Conservation (phyloP, 2,329 filamentous ascomycete genomes). For the Diaporthe vaccinii region DNA sequence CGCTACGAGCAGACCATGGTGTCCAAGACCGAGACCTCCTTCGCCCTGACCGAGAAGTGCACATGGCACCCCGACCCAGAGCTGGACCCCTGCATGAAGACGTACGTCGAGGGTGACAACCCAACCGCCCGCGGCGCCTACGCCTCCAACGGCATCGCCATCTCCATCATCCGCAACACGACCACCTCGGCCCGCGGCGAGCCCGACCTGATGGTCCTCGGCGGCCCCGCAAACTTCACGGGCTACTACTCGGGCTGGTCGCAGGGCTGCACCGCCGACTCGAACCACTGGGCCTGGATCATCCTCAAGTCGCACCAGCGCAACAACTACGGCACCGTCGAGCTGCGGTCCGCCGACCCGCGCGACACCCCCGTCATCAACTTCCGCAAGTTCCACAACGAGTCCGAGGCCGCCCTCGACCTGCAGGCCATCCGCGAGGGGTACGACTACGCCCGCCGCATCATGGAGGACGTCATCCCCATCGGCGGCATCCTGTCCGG, state of each 20-base stretch:
- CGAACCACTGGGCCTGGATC: slow-evolving; percentile 42
- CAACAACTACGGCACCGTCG: slow-evolving; percentile 44
- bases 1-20: slow-evolving; percentile 44
- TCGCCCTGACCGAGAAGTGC: slow-evolving; percentile 40
- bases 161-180: slow-evolving; percentile 43
- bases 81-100: slow-evolving; percentile 43
- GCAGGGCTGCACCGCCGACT: slow-evolving; percentile 40
- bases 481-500: slow-evolving; percentile 7
- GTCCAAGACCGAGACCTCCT: slow-evolving; percentile 36
- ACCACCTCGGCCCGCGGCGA: slow-evolving; percentile 52
- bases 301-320: slow-evolving; percentile 45
- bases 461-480: slow-evolving; percentile 27
- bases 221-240: slow-evolving; percentile 38
- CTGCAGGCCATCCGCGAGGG: slow-evolving; percentile 60
- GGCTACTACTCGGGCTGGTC: slow-evolving; percentile 43
- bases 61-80: slow-evolving; percentile 41
- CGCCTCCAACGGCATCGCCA: slow-evolving; percentile 42
- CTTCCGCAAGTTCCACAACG: slow-evolving; percentile 69
- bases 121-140: slow-evolving; percentile 46
- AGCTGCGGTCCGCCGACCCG: slow-evolving; percentile 42
- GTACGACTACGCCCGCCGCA: slow-evolving; percentile 15
- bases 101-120: slow-evolving; percentile 41
- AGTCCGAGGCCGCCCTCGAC: slow-evolving; percentile 49
- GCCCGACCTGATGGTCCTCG: slow-evolving; percentile 61
- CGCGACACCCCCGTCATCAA: slow-evolving; percentile 47